These are phyloP conservation scores for Phytopythium montanum DNA, from an alignment of 352 stramenopile species.

Conservation along the genomic window DNA sequence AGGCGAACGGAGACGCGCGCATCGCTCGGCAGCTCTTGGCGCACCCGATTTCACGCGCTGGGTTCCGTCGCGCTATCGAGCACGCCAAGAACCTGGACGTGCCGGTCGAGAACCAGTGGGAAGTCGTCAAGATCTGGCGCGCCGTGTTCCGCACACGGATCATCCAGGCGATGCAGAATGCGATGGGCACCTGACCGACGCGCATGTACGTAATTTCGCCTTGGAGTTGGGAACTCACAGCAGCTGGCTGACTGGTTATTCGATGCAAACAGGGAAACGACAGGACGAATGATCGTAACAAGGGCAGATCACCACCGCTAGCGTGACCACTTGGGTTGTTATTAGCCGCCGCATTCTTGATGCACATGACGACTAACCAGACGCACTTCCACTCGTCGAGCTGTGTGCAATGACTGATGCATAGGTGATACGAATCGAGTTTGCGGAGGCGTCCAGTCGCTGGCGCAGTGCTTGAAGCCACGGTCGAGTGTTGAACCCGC, in stretches of 20 bases:
- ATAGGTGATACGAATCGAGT: neutral
- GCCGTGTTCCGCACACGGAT: slow-evolving; percentile 49
- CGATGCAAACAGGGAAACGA: neutral
- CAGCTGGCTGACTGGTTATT: neutral
- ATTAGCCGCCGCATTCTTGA: neutral
- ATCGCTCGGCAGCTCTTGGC: slow-evolving; percentile 38
- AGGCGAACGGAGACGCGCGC: slow-evolving; percentile 43
- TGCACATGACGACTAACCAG: neutral
- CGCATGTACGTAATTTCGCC: neutral
- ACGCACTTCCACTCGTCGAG: neutral
- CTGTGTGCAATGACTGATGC: neutral
- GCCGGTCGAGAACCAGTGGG: slow-evolving; percentile 27
- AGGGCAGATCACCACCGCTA: neutral
- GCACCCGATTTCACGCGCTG: slow-evolving; percentile 21
- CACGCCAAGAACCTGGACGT: slow-evolving; percentile 38
- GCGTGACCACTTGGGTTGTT: neutral
- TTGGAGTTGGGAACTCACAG: no score
- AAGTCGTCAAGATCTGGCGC: slow-evolving; percentile 54
- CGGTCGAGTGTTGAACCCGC: neutral
- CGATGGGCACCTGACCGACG: neutral
- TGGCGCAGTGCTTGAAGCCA: neutral
- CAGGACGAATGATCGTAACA: neutral
- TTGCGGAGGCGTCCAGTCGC: neutral
- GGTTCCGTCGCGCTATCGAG: slow-evolving; percentile 37
- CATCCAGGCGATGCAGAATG: slow-evolving; percentile 26